Conservation (phyloP, 345 rosid species). For the Excoecaria cochinchinensis region DNA sequence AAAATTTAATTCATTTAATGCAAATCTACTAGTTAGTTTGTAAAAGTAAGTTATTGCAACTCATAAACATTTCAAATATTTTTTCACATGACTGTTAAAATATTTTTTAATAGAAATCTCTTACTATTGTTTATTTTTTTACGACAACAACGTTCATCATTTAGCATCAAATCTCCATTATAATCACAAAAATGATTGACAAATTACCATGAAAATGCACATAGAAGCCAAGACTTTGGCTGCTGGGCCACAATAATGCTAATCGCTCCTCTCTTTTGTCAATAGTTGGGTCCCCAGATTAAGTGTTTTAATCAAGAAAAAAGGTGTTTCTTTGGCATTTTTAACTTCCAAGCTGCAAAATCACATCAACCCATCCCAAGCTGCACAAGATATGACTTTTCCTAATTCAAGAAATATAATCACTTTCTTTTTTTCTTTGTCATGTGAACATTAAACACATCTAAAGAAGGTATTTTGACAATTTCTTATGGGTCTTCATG, state of each 20-base stretch:
- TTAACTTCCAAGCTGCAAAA: not conserved
- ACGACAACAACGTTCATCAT: no score
- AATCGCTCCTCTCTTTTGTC: constrained; percentile 7
- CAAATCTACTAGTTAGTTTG: no score
- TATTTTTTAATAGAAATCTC: no score
- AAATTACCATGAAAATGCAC: not conserved
- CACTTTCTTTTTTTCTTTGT: not conserved
- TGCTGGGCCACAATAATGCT: not conserved
- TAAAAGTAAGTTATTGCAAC: no score
- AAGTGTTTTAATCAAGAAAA: constrained; percentile 5
- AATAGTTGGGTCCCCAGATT: constrained; percentile 4
- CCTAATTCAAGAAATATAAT: not conserved
- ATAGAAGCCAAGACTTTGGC: not conserved
- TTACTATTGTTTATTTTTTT: no score
- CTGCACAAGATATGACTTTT: not conserved
- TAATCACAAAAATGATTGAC: not conserved
- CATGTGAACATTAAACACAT: constrained; percentile 1
- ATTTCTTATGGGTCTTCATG: not conserved
- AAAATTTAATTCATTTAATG: no score
- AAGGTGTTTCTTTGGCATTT: constrained; percentile 17
- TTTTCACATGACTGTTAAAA: no score
- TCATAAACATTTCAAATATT: no score
- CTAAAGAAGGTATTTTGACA: constrained; percentile 5
- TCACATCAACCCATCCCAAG: not conserved
- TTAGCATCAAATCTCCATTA: not conserved